Base-by-base conservation (phyloP, 2,329 filamentous ascomycete genomes). In the Fusarium nanum region DNA sequence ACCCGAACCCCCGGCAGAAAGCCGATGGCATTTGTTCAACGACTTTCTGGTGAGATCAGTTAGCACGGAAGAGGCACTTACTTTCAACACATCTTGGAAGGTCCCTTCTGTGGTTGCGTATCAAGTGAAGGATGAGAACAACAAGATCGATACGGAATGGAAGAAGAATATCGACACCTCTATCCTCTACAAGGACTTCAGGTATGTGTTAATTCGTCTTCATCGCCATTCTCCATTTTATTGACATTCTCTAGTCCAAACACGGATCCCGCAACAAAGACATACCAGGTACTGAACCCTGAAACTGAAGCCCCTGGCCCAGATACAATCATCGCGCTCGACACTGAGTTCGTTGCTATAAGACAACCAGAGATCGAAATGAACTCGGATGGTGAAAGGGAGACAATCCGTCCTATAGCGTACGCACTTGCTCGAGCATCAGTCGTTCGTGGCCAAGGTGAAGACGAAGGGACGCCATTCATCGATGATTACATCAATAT, bases 401-500 rank as follows among this genome's bases (percentile, higher is more conserved):
- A 97, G 76, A 97, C 94, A 16, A 96, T 98, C 42, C 89, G 95
- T 2, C 96, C 96, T 0, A 94, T 92, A 67, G 93, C 94, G 30
- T 93, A 96, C 72, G 95, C 94, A 1, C 87, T 99, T 14, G 96
- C 95, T n/a, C 89, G 96, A 65, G 93, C 97, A 3, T 98, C 94
- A 1, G 93, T 98, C 2, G 87, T 98, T 14, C 89, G 97, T 25
- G 94, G 94, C 1, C 83, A 88, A 54, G 95, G 94, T 22, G 86
- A 91, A 68, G 83, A 91, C 41, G 93, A 97, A 78, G 94, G 94
- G 1, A 80, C 91, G 1, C 93, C 96, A 0, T 98, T 98, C 76
- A 97, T 99, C 69, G 96, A 99, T 77, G 96, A 99, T 81, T 99
- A 99, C 79, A 97, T 99, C 67, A 90, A 90, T 32, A 95, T 97